phyloP scores from a whole-genome alignment of 768 basidiomycete genomes.

The Pulveroboletus sp. region DNA sequence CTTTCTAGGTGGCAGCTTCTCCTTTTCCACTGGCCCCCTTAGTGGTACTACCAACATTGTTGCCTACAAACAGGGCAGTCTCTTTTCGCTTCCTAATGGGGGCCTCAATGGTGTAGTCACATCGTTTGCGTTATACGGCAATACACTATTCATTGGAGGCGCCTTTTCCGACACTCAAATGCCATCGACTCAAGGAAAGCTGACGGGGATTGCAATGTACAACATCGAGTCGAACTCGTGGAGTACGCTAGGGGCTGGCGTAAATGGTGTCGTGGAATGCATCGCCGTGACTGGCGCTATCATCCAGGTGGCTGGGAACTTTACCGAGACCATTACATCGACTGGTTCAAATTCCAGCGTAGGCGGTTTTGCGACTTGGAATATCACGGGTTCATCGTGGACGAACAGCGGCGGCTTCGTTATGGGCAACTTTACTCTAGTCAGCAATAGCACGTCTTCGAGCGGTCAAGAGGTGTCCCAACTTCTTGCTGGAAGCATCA shows the following conservation, averaged over 20 bases:
- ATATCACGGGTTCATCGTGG: conserved; percentile 61
- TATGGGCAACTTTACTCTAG: conserved; percentile 64
- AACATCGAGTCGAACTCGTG: conserved; percentile 64
- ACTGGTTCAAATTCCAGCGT: conserved; percentile 35
- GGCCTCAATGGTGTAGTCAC: conserved; percentile 83
- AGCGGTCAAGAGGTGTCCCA: conserved; percentile 43
- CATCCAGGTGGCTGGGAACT: conserved; percentile 73
- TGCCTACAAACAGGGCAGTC: conserved; percentile 57
- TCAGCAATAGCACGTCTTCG: conserved; percentile 60
- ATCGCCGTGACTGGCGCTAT: conserved; percentile 50
- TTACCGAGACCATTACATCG: conserved; percentile 47
- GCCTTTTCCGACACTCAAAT: conserved; percentile 70
- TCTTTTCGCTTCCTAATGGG: conserved; percentile 51
- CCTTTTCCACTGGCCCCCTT: conserved; percentile 52
- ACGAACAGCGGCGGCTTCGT: conserved; percentile 72
- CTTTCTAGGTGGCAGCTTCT: conserved; percentile 79
- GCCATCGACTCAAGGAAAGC: conserved; percentile 47
- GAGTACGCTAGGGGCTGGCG: conserved; percentile 66
- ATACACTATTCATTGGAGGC: conserved; percentile 83
- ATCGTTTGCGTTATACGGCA: conserved; percentile 59
- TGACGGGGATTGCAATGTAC: conserved; percentile 69
- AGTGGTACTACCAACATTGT: conserved; percentile 69
- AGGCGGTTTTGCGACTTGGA: conserved; percentile 77
- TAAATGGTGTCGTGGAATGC: conserved; percentile 71
- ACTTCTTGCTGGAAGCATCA: conserved; percentile 68